Evolutionary conservation across 164 flowering plant genomes (phyloP).

Genomic region (Piper longum): DNA sequence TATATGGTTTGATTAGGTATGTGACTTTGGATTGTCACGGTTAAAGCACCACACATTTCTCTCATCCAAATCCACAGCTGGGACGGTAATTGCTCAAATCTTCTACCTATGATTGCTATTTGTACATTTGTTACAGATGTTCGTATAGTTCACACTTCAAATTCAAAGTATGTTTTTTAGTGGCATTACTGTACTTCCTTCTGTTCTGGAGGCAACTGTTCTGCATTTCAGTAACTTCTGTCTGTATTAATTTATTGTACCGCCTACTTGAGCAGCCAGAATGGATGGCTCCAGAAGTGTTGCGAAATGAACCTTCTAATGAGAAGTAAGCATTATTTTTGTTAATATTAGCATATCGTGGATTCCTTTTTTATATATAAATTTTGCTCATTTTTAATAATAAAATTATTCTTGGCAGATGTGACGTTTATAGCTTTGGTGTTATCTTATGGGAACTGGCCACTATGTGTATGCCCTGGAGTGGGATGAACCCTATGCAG

Average conservation of each 20-base stretch:
- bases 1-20: constrained; percentile 34
- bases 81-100: constrained; percentile 55
- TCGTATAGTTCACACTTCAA: background rate
- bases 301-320: constrained; percentile 87
- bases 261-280: constrained; percentile 54
- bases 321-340: constrained; percentile 66
- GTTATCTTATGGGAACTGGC: constrained; percentile 91
- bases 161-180: background rate
- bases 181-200: background rate
- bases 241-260: background rate
- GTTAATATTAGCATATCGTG: background rate
- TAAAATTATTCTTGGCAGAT: constrained; percentile 30
- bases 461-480: constrained; percentile 78
- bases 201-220: background rate
- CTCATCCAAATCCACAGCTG: constrained; percentile 92
- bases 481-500: constrained; percentile 92
- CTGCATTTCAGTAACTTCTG: background rate
- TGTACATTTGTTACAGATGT: background rate
- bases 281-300: constrained; percentile 99
- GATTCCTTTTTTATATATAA: background rate
- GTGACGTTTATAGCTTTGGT: constrained; percentile 93
- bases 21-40: constrained; percentile 96
- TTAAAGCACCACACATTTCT: constrained; percentile 86
- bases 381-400: background rate
- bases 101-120: background rate